Evolutionary conservation across 2,329 filamentous ascomycete genomes (phyloP), one percentile per base, ranked within the genome.

Genomic region (Sarocladium brachiariae): DNA sequence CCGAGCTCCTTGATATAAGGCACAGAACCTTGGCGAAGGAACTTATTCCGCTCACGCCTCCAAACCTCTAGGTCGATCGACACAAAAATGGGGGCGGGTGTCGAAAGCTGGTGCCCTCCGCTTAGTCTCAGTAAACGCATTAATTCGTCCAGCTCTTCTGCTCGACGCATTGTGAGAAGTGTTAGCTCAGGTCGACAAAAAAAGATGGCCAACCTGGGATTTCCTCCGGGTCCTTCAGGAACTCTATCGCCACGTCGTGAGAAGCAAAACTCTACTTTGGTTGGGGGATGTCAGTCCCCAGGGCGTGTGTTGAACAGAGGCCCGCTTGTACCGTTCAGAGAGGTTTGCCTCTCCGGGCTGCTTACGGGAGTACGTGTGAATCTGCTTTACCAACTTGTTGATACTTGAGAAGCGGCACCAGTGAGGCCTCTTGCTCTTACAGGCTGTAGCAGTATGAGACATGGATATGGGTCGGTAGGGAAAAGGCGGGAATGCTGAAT

Each of bases 61-160:
- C 21, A 45, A 21, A 45, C 39, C 39, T 45, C 39, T 5, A 45
- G 39, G 39, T 45, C 39, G 39, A 45, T 25, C 3, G 39, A 45
- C 13, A 45, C 39, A 9, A 45, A 30, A 9, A 45, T 18, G 23
- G 37, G n/a, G 37, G 37, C 37, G 16, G 19, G 37, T 23, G 16
- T 39, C 18, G 37, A 21, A 39, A 18, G 19, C 37, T 39, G 37
- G 5, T 39, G 33, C 7, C 14, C 33, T 35, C 33, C 8, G 33
- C 19, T 8, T 21, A 14, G 19, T 23, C 37, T 39, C 37, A 19
- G 37, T 39, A 23, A 8, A 8, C 16, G 34, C 34, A 37, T 14
- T 18, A 37, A 14, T 14, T 37, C 34, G 8, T 37, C 11, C 34
- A 37, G 34, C 34, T n/a, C 34, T 37, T 37, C 16, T 37, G 11